Evolutionary conservation across 352 stramenopile species (phyloP).

Genomic region (Phytophthora pistaciae): DNA sequence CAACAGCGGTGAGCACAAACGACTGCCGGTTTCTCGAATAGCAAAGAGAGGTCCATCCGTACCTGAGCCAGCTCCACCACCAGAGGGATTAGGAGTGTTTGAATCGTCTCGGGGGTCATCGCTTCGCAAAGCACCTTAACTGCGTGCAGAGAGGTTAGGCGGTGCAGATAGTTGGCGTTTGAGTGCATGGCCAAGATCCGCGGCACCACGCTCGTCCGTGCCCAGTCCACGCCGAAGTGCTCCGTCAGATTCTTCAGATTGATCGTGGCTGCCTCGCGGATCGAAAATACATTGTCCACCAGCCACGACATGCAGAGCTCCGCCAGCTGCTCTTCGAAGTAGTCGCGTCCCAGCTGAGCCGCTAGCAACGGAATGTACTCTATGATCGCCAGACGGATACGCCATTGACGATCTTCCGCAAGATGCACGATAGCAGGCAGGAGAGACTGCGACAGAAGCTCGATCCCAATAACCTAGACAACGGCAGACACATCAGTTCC

Average conservation of each 20-base stretch:
- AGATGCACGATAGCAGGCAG: slow-evolving; percentile 98
- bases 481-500: slow-evolving; percentile 8
- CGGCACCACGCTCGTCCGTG: slow-evolving; percentile 94
- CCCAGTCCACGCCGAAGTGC: slow-evolving; percentile 97
- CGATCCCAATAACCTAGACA: slow-evolving; percentile 95
- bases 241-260: slow-evolving; percentile 96
- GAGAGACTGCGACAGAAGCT: slow-evolving; percentile 97
- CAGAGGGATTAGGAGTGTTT: slow-evolving; percentile 92
- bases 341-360: slow-evolving; percentile 94
- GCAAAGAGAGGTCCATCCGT: slow-evolving; percentile 1
- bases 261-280: slow-evolving; percentile 96
- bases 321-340: slow-evolving; percentile 97
- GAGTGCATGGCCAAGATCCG: slow-evolving; percentile 94
- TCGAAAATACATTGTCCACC: slow-evolving; percentile 97
- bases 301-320: slow-evolving; percentile 98
- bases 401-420: slow-evolving; percentile 98
- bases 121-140: slow-evolving; percentile 86
- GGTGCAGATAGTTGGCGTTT: slow-evolving; percentile 95
- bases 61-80: slow-evolving; percentile 93
- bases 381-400: slow-evolving; percentile 98
- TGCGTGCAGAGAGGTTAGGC: slow-evolving; percentile 93
- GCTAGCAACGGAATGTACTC: slow-evolving; percentile 98
- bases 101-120: slow-evolving; percentile 78
- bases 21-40: neutral
- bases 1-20: neutral